phyloP scores from a whole-genome alignment of 192 early-diverging fungal genomes.

The Gamsiella multidivaricata region DNA sequence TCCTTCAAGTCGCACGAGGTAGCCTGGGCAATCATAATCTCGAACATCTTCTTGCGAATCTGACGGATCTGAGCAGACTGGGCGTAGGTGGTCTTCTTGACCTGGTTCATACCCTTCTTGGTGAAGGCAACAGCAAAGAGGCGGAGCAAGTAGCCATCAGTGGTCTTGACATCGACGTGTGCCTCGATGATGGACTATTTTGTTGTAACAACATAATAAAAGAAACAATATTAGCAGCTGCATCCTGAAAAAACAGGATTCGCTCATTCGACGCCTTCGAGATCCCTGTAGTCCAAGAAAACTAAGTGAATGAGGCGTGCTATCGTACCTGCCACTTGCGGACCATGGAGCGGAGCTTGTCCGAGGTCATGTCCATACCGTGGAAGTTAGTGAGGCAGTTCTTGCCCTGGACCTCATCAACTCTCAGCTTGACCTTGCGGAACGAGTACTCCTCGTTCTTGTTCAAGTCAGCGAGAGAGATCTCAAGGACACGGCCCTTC shows the following conservation, averaged over 20 bases:
- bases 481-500: conserved; percentile 96
- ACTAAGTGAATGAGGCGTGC: too few relatives aligned
- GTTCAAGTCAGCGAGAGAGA: conserved; percentile 96
- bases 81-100: conserved; percentile 98
- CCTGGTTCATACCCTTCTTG: conserved; percentile 91
- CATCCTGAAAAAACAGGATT: too few relatives aligned
- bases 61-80: conserved; percentile 94
- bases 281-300: too few relatives aligned
- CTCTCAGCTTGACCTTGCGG: conserved; percentile 97
- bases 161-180: conserved; percentile 99
- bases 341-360: conserved; percentile 99
- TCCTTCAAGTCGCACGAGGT: conserved; percentile 92
- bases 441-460: conserved; percentile 91
- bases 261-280: too few relatives aligned
- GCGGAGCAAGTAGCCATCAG: conserved; percentile 99
- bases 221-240: too few relatives aligned
- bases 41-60: conserved; percentile 99
- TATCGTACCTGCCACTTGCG: conserved; percentile 94
- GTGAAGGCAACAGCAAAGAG: conserved; percentile 98
- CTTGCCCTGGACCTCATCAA: conserved; percentile 98
- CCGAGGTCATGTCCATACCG: conserved; percentile 99
- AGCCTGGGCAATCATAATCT: conserved; percentile 93
- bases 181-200: conserved; percentile 93
- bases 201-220: neutral
- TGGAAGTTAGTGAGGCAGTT: conserved; percentile 99